phyloP scores from a whole-genome alignment of 73 alveolate genomes.

The Paramecium primaurelia region DNA sequence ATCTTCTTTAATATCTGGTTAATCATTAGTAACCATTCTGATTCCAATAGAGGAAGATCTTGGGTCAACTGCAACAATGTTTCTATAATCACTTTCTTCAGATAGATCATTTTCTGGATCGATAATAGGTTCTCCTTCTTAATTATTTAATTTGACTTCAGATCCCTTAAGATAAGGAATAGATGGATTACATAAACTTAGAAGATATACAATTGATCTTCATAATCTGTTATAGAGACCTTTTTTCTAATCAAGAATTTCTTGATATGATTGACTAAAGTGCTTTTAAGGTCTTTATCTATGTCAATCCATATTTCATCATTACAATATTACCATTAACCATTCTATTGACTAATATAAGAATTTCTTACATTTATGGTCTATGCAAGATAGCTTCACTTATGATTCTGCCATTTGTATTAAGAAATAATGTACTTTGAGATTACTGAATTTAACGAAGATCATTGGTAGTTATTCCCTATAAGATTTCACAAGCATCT shows the following conservation, averaged over 20 bases:
- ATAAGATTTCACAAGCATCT: background rate
- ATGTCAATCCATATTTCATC: conserved; percentile 67
- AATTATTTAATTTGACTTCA: background rate
- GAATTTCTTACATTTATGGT: background rate
- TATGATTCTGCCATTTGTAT: background rate
- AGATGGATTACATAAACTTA: too few relatives aligned
- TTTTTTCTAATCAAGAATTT: too few relatives aligned
- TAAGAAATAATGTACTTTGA: background rate
- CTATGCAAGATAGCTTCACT: background rate
- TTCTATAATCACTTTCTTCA: conserved; percentile 58
- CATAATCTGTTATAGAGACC: too few relatives aligned
- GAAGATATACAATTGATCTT: too few relatives aligned
- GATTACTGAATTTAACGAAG: background rate
- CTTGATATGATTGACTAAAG: too few relatives aligned
- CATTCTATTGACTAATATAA: background rate
- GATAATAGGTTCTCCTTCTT: conserved; percentile 53
- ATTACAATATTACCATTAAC: background rate
- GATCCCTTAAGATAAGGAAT: background rate
- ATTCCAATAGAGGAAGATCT: conserved; percentile 60
- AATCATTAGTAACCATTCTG: conserved; percentile 61
- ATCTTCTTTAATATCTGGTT: background rate
- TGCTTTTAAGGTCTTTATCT: background rate
- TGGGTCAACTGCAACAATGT: conserved; percentile 58
- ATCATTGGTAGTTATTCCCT: background rate
- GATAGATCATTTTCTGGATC: conserved; percentile 28